A percentile compares a stretch with the other conserved stretches of the same genome.
Conservation (phyloP, 805 yeast genomes). For the Saturnispora galanensis region DNA sequence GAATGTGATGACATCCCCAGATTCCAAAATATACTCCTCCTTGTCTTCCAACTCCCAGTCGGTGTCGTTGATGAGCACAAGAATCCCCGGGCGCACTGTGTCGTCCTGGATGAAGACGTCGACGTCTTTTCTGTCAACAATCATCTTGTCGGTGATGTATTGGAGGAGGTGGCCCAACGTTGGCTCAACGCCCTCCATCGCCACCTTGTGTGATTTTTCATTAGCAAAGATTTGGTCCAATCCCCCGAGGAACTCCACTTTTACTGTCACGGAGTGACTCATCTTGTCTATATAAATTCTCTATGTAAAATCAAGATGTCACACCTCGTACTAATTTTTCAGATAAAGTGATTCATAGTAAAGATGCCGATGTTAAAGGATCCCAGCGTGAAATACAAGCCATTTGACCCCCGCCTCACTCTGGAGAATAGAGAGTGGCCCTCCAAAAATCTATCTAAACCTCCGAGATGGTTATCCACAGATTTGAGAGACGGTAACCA, state of each 20-base stretch:
- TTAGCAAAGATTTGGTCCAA: constrained; percentile 68
- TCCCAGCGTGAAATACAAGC: constrained; percentile 53
- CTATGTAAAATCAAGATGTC: background rate
- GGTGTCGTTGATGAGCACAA: constrained; percentile 84
- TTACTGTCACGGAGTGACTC: constrained; percentile 21
- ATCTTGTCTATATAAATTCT: background rate
- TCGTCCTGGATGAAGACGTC: constrained; percentile 77
- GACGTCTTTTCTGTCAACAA: constrained; percentile 50
- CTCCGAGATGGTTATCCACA: constrained; percentile 79
- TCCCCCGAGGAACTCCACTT: constrained; percentile 58
- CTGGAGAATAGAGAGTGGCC: constrained; percentile 71
- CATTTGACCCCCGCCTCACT: constrained; percentile 41
- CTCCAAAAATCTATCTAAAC: constrained; percentile 38
- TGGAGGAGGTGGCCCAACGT: constrained; percentile 43
- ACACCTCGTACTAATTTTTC: background rate
- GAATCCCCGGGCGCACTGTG: constrained; percentile 80
- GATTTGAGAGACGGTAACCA: constrained; percentile 81
- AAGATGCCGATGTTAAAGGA: constrained; percentile 36
- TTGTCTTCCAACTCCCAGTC: constrained; percentile 96
- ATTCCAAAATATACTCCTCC: constrained; percentile 66
- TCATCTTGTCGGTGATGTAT: constrained; percentile 43
- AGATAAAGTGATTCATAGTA: background rate
- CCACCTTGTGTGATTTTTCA: constrained; percentile 42
- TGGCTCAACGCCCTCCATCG: constrained; percentile 26
- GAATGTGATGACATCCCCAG: constrained; percentile 71